Evolutionary conservation across 2,329 filamentous ascomycete species (phyloP).

Genomic region (Dactylellina parvicollis): DNA sequence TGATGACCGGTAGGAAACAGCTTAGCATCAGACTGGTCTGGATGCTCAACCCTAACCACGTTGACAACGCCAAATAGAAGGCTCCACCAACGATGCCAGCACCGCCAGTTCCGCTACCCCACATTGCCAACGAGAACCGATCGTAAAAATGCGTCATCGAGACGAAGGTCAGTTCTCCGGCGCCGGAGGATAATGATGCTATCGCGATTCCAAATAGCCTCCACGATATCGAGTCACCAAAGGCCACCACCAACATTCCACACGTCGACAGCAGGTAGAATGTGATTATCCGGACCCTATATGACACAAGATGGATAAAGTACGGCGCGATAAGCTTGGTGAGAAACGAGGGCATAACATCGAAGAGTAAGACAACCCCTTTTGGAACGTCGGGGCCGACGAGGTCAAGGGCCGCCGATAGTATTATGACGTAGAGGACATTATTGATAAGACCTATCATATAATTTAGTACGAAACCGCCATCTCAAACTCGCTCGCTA

Average conservation of each 20-base stretch:
- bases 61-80: constrained; percentile 85
- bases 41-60: constrained; percentile 78
- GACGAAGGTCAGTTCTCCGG: constrained; percentile 88
- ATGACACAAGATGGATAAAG: constrained; percentile 89
- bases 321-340: constrained; percentile 91
- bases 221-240: constrained; percentile 75
- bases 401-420: constrained; percentile 93
- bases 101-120: constrained; percentile 91
- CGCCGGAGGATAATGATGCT: constrained; percentile 84
- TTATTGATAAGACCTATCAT: constrained; percentile 86
- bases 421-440: constrained; percentile 95
- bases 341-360: constrained; percentile 87
- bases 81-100: constrained; percentile 88
- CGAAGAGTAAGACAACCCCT: constrained; percentile 88
- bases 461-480: constrained; percentile 23
- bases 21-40: constrained; percentile 78
- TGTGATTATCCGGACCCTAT: constrained; percentile 75
- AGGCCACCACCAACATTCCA: constrained; percentile 89
- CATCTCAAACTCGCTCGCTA: constrained; percentile 15
- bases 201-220: constrained; percentile 86
- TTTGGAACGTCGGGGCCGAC: constrained; percentile 88
- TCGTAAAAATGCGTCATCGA: constrained; percentile 94
- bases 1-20: constrained; percentile 80
- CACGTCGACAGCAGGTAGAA: constrained; percentile 79
- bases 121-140: constrained; percentile 83